Evolutionary conservation across 176 grass and related monocot genomes (phyloP).

Genomic region (Rhynchospora tenuis): DNA sequence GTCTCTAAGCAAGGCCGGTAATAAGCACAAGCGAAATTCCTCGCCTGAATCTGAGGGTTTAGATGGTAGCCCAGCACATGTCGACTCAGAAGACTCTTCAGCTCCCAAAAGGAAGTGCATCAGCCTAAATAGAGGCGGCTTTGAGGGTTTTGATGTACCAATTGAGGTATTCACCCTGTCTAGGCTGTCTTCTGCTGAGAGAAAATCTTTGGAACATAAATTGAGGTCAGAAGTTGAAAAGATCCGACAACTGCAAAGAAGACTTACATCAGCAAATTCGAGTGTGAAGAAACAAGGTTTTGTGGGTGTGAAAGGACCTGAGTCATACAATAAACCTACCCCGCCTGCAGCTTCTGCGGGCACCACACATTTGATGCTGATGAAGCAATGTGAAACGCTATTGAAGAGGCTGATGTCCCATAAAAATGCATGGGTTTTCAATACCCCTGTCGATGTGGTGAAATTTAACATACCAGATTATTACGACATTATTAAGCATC

Average conservation of each 20-base stretch:
- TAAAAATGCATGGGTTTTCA: constrained; percentile 69
- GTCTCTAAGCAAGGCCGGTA: constrained; percentile 10
- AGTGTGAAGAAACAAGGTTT: constrained; percentile 31
- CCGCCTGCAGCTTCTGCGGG: background rate
- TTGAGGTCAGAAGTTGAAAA: constrained; percentile 52
- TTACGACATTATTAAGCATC: constrained; percentile 67
- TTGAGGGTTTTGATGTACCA: constrained; percentile 48
- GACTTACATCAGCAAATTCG: constrained; percentile 18
- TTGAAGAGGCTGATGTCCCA: constrained; percentile 92
- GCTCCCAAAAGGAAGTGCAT: constrained; percentile 82
- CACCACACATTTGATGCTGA: constrained; percentile 22
- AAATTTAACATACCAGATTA: constrained; percentile 95
- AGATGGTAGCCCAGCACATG: constrained; percentile 41
- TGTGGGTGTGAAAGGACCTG: background rate
- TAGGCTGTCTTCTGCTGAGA: constrained; percentile 60
- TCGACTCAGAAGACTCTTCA: constrained; percentile 57
- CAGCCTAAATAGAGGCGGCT: constrained; percentile 51
- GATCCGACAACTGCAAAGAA: constrained; percentile 49
- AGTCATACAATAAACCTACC: background rate
- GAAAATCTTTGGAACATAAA: constrained; percentile 50
- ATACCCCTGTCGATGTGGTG: constrained; percentile 58
- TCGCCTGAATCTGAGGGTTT: constrained; percentile 48
- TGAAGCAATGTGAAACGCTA: constrained; percentile 72
- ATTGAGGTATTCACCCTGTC: constrained; percentile 46
- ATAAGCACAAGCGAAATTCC: constrained; percentile 15